Evolutionary conservation across 148 eudicot genomes (phyloP).

Genomic region (Camellia lanceoleosa): DNA sequence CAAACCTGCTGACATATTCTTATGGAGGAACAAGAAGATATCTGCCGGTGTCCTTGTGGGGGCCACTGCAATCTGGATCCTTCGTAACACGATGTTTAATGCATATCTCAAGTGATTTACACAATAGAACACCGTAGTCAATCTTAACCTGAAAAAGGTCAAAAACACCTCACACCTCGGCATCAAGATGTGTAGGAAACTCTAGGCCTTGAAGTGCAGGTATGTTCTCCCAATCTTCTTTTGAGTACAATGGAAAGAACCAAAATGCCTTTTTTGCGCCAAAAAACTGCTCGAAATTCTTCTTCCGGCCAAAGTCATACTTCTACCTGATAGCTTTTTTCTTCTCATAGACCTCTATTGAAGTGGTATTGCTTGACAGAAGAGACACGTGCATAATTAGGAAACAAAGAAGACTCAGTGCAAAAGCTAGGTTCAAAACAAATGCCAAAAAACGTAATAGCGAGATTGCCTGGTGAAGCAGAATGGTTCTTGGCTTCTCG

Average conservation of each 20-base stretch:
- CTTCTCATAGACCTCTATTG: conserved; percentile 89
- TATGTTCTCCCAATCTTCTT: conserved; percentile 67
- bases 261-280: conserved; percentile 72
- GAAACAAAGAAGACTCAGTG: conserved; percentile 85
- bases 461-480: conserved; percentile 60
- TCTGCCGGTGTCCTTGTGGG: too few species aligned
- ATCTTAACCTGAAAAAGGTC: not conserved
- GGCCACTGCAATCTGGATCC: too few species aligned
- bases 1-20: too few species aligned
- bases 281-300: conserved; percentile 88
- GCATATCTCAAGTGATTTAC: not conserved
- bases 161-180: conserved; percentile 31
- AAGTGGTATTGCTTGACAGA: conserved; percentile 82
- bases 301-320: conserved; percentile 77
- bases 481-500: conserved; percentile 53
- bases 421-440: conserved; percentile 83
- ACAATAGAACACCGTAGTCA: not conserved
- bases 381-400: conserved; percentile 76
- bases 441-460: conserved; percentile 77
- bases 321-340: conserved; percentile 62
- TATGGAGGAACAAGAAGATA: too few species aligned
- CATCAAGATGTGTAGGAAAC: conserved; percentile 60
- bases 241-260: conserved; percentile 76
- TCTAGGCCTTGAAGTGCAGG: conserved; percentile 69
- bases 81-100: not conserved